phyloP scores from a whole-genome alignment of 2,329 filamentous ascomycete species.

The Sclerotinia trifoliorum region DNA sequence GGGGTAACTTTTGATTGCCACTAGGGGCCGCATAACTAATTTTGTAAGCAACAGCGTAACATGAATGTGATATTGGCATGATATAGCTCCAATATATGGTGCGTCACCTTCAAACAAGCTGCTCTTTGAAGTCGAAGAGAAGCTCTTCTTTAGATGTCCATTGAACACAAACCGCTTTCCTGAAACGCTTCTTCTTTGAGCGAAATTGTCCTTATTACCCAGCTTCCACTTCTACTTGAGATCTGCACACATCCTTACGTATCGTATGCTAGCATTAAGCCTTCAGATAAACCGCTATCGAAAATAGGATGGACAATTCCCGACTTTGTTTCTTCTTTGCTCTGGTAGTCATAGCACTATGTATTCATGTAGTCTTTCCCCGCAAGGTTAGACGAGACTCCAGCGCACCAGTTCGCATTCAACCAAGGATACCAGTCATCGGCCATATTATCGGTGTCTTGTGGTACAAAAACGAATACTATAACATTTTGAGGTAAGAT shows the following conservation, averaged over 20 bases:
- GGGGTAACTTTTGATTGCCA: too few relatives aligned
- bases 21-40: too few relatives aligned
- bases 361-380: background rate
- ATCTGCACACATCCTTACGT: background rate
- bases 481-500: background rate
- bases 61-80: too few relatives aligned
- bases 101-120: too few relatives aligned
- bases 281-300: background rate
- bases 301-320: background rate
- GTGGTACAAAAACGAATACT: constrained; percentile 8
- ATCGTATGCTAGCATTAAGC: background rate
- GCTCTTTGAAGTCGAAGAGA: too few relatives aligned
- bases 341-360: background rate
- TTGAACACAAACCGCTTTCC: too few relatives aligned
- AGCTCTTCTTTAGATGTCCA: too few relatives aligned
- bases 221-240: background rate
- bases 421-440: constrained; percentile 9
- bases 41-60: too few relatives aligned
- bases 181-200: too few relatives aligned
- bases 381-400: background rate
- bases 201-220: too few relatives aligned
- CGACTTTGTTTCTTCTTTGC: background rate
- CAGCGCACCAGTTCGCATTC: background rate
- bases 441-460: constrained; percentile 4
- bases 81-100: too few relatives aligned